phyloP scores from a whole-genome alignment of 2,329 filamentous ascomycete species.

The Trichoderma harzianum region DNA sequence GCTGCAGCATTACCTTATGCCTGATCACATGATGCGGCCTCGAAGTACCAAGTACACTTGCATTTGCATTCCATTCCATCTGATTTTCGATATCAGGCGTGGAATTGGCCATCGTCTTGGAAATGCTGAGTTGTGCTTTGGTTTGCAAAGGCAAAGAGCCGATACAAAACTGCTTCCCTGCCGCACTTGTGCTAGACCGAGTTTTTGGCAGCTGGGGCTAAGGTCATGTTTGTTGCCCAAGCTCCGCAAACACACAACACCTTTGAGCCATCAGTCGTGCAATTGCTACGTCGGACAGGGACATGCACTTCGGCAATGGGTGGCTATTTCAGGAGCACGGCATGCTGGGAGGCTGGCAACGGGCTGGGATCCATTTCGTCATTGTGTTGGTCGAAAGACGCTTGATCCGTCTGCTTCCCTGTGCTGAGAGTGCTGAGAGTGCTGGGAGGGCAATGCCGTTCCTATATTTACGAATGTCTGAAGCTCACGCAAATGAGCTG shows the following conservation, averaged over 20 bases:
- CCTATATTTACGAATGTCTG: background rate
- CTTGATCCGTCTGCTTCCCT: background rate
- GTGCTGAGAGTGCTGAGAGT: background rate
- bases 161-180: background rate
- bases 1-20: background rate
- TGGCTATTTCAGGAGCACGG: background rate
- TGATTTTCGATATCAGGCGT: background rate
- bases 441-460: background rate
- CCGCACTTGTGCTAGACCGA: conserved; percentile 2
- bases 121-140: background rate
- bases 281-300: background rate
- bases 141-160: background rate
- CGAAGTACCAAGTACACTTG: background rate
- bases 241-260: background rate
- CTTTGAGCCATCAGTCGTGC: background rate
- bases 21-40: conserved; percentile 24
- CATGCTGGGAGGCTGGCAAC: background rate
- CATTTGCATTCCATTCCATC: background rate
- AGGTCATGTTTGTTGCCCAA: background rate
- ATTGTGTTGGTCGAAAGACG: background rate
- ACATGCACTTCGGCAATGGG: background rate
- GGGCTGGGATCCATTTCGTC: background rate
- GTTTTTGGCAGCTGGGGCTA: background rate
- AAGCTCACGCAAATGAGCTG: background rate
- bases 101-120: background rate